phyloP scores from a whole-genome alignment of 441 rosid genomes.

The Syzygium syzygioides region DNA sequence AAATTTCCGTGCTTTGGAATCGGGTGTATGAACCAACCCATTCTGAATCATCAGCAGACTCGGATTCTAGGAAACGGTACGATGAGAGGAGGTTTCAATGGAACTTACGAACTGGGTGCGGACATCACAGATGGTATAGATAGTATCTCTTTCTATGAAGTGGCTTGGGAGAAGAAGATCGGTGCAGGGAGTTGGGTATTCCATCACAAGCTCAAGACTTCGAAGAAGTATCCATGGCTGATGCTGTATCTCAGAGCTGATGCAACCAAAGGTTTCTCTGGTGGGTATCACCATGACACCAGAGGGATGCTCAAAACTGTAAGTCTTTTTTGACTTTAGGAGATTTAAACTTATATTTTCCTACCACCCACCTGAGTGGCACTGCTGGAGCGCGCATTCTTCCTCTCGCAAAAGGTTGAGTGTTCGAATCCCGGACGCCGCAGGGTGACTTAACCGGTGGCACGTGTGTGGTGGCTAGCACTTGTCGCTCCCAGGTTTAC shows the following conservation, averaged over 20 bases:
- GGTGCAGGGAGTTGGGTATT: slow-evolving; percentile 55
- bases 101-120: slow-evolving; percentile 41
- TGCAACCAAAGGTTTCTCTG: slow-evolving; percentile 57
- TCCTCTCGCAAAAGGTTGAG: too few species aligned
- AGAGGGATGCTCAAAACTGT: slow-evolving; percentile 64
- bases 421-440: too few species aligned
- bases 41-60: slow-evolving; percentile 32
- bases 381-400: too few species aligned
- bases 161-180: slow-evolving; percentile 55
- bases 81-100: slow-evolving; percentile 55
- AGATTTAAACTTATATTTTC: neutral
- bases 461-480: too few species aligned
- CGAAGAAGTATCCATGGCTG: slow-evolving; percentile 55
- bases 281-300: slow-evolving; percentile 55
- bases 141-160: slow-evolving; percentile 42
- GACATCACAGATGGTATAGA: slow-evolving; percentile 4
- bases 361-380: too few species aligned
- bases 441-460: too few species aligned
- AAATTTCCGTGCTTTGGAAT: slow-evolving; percentile 46
- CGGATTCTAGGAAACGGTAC: slow-evolving; percentile 29
- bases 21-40: slow-evolving; percentile 67
- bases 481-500: too few species aligned
- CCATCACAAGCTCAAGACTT: slow-evolving; percentile 51
- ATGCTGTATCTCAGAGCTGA: slow-evolving; percentile 73
- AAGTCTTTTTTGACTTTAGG: slow-evolving; percentile 6